A percentile compares a stretch with the other conserved stretches of the same genome.
phyloP scores from a whole-genome alignment of 352 stramenopile species.

The Peronospora tabacina region DNA sequence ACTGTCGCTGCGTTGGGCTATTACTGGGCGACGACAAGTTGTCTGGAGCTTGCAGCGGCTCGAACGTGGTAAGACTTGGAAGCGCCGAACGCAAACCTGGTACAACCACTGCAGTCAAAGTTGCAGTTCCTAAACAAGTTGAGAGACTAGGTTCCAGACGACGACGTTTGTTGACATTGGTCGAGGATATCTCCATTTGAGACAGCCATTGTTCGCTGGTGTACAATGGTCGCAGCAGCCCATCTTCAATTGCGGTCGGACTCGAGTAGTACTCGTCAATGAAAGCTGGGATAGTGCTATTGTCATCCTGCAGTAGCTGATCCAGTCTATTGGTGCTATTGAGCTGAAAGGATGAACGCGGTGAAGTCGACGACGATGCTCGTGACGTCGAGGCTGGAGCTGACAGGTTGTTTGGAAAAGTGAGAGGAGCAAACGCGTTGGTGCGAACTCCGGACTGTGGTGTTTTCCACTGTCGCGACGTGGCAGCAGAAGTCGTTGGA shows the following conservation, averaged over 20 bases:
- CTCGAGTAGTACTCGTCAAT: conserved; percentile 48
- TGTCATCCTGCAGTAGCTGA: conserved; percentile 58
- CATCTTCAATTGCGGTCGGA: conserved; percentile 43
- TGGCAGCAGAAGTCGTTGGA: neutral
- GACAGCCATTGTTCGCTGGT: conserved; percentile 21
- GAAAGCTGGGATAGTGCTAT: conserved; percentile 29
- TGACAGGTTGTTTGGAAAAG: conserved; percentile 23
- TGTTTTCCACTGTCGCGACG: conserved; percentile 7
- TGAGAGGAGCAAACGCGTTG: conserved; percentile 23
- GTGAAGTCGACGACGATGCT: conserved; percentile 1
- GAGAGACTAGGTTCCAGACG: conserved; percentile 7
- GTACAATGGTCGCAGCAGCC: conserved; percentile 33
- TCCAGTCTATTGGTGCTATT: conserved; percentile 32
- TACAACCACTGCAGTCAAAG: conserved; percentile 3
- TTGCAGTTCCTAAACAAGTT: conserved; percentile 1
- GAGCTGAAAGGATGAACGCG: conserved; percentile 13
- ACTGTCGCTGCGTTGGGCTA: conserved; percentile 4
- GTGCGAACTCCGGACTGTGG: conserved; percentile 6
- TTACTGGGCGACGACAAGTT: conserved; percentile 15
- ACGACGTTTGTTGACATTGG: conserved; percentile 22
- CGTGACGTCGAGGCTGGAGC: conserved; percentile 10
- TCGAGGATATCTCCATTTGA: conserved; percentile 10
- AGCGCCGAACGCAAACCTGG: conserved; percentile 5
- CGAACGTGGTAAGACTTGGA: neutral
- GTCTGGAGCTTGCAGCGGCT: conserved; percentile 15